Percentiles rank a stretch among this genome's conserved stretches.
phyloP scores from a whole-genome alignment of 179 eudicot species.

The Silene coronaria region DNA sequence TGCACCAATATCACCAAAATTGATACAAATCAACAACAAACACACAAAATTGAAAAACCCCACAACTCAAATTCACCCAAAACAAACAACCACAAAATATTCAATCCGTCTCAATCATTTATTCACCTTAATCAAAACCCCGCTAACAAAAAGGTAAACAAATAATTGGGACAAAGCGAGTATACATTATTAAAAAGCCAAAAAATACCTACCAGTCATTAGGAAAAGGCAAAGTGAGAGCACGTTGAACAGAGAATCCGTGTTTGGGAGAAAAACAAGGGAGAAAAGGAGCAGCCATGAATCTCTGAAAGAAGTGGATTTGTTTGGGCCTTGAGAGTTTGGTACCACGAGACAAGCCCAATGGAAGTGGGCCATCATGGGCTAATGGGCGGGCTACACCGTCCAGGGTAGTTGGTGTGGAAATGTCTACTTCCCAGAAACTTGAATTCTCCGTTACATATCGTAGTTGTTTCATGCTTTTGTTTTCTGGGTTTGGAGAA shows the following conservation, averaged over 20 bases:
- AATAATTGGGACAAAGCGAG: background rate
- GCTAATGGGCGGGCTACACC: conserved; percentile 59
- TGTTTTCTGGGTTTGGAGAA: background rate
- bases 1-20: too few species aligned
- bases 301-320: conserved; percentile 66
- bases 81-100: too few species aligned
- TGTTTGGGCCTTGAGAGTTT: conserved; percentile 64
- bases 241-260: conserved; percentile 55
- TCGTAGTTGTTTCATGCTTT: conserved; percentile 58
- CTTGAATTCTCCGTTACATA: conserved; percentile 65
- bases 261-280: conserved; percentile 46
- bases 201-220: conserved; percentile 38
- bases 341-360: conserved; percentile 60
- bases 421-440: conserved; percentile 66
- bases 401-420: conserved; percentile 62
- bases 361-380: conserved; percentile 38
- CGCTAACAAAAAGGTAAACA: background rate
- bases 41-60: background rate
- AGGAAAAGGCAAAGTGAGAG: conserved; percentile 50
- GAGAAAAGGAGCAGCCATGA: conserved; percentile 59
- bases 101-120: too few species aligned
- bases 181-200: background rate
- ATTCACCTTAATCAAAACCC: background rate
- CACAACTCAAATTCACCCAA: background rate
- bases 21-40: background rate